These are phyloP conservation scores for Sordaria brevicollis DNA, from an alignment of 495 filamentous ascomycete species.

Conservation along the genomic window DNA sequence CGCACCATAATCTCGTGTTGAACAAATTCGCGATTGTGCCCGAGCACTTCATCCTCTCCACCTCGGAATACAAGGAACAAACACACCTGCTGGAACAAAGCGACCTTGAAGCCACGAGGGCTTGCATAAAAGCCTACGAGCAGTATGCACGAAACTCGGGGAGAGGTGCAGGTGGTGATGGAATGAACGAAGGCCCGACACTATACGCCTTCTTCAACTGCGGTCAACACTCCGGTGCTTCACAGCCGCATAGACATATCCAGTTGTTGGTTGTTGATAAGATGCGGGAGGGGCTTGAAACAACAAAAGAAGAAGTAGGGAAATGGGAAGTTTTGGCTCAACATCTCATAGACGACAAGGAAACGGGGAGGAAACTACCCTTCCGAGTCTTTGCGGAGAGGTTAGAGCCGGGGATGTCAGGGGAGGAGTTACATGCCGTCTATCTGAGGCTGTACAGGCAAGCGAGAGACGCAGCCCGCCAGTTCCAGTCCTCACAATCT, in stretches of 20 bases:
- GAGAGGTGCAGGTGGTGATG: background rate
- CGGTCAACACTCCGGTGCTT: slow-evolving; percentile 64
- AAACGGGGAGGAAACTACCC: slow-evolving; percentile 22
- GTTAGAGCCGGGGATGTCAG: slow-evolving; percentile 8
- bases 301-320: slow-evolving; percentile 1
- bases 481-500: background rate
- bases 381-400: slow-evolving; percentile 14
- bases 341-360: slow-evolving; percentile 11
- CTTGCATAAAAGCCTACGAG: slow-evolving; percentile 55
- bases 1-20: slow-evolving; percentile 55
- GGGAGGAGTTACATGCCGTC: slow-evolving; percentile 14
- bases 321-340: slow-evolving; percentile 48
- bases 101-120: slow-evolving; percentile 56
- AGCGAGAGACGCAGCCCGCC: slow-evolving; percentile 22
- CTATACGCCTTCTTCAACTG: slow-evolving; percentile 82
- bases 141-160: background rate
- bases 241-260: slow-evolving; percentile 69
- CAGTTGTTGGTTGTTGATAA: slow-evolving; percentile 64
- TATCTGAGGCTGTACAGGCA: slow-evolving; percentile 43
- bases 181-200: slow-evolving; percentile 4
- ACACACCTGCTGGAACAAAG: slow-evolving; percentile 54
- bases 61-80: slow-evolving; percentile 54
- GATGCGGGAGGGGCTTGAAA: slow-evolving; percentile 45
- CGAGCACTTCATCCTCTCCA: slow-evolving; percentile 72
- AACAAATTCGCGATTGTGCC: slow-evolving; percentile 78